A percentile compares a stretch with the other conserved stretches of the same genome.
These are phyloP conservation scores for Pholiota adiposa DNA, from an alignment of 1,284 basidiomycete species.

Conservation along the genomic window DNA sequence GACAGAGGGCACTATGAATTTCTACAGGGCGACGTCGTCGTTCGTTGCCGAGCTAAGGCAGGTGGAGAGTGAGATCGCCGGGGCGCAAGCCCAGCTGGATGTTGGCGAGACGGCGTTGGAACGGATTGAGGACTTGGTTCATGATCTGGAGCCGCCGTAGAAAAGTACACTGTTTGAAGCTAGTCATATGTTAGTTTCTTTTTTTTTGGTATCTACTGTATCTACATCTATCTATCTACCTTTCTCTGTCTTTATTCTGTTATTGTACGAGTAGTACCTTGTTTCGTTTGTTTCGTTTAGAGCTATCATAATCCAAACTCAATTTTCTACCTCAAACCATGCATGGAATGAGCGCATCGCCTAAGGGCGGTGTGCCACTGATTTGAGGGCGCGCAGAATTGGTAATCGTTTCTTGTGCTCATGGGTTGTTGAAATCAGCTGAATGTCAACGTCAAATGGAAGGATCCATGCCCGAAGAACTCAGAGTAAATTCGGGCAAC, in stretches of 20 bases:
- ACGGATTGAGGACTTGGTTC: background rate
- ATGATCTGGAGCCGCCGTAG: slow-evolving; percentile 1
- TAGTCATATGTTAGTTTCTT: background rate
- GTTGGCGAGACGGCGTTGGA: background rate
- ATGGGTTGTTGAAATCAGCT: background rate
- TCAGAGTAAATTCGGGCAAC: background rate
- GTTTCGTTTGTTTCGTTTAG: background rate
- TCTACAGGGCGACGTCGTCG: slow-evolving; percentile 6
- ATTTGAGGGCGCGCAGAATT: background rate
- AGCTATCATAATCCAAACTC: background rate
- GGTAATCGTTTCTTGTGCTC: background rate
- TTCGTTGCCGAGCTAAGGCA: slow-evolving; percentile 8
- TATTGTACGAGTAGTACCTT: background rate
- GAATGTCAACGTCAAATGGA: background rate
- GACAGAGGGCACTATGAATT: background rate
- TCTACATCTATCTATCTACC: background rate
- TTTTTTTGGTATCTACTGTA: background rate
- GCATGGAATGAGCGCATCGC: background rate
- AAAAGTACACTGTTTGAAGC: background rate
- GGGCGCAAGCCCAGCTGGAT: background rate
- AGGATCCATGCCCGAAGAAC: background rate
- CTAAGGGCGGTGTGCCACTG: background rate
- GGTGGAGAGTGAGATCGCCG: slow-evolving; percentile 1
- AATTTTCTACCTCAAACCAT: background rate
- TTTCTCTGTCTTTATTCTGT: background rate